Evolutionary conservation across 768 basidiomycete species (phyloP).

Genomic region (Pisolithus albus): DNA sequence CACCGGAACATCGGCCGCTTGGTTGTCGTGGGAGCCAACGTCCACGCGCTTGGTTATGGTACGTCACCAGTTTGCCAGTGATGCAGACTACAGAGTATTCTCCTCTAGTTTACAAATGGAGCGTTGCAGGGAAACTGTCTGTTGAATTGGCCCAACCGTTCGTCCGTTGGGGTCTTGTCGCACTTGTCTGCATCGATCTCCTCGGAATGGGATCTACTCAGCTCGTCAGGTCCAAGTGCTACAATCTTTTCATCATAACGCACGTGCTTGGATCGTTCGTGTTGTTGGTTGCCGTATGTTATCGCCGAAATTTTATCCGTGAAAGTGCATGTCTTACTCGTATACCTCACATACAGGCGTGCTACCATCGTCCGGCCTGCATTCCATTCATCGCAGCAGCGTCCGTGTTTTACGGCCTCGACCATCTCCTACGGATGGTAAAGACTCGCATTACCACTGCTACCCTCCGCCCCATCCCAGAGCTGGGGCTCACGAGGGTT

Average conservation of each 20-base stretch:
- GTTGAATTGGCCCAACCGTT: conserved; percentile 27
- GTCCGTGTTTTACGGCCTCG: conserved; percentile 46
- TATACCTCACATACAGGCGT: conserved; percentile 22
- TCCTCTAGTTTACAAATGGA: conserved; percentile 50
- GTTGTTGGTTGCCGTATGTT: conserved; percentile 49
- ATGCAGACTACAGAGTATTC: neutral
- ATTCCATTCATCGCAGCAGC: conserved; percentile 48
- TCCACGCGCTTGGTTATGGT: conserved; percentile 57
- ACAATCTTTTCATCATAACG: conserved; percentile 57
- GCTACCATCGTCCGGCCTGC: conserved; percentile 39
- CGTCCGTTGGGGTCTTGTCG: conserved; percentile 46
- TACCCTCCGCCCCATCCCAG: conserved; percentile 50
- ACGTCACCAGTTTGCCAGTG: conserved; percentile 16
- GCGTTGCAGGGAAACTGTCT: conserved; percentile 34
- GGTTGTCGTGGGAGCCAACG: conserved; percentile 49
- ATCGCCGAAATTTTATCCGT: neutral
- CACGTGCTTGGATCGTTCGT: conserved; percentile 53
- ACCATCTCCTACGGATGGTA: conserved; percentile 49
- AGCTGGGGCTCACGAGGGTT: conserved; percentile 57
- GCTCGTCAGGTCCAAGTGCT: conserved; percentile 47
- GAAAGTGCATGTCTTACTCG: conserved; percentile 16
- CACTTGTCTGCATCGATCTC: conserved; percentile 43
- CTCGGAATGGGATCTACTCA: conserved; percentile 57
- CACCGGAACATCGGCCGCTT: conserved; percentile 64
- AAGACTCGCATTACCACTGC: conserved; percentile 62